Evolutionary conservation across 352 stramenopile species (phyloP).

Genomic region (Plasmopara viticola): DNA sequence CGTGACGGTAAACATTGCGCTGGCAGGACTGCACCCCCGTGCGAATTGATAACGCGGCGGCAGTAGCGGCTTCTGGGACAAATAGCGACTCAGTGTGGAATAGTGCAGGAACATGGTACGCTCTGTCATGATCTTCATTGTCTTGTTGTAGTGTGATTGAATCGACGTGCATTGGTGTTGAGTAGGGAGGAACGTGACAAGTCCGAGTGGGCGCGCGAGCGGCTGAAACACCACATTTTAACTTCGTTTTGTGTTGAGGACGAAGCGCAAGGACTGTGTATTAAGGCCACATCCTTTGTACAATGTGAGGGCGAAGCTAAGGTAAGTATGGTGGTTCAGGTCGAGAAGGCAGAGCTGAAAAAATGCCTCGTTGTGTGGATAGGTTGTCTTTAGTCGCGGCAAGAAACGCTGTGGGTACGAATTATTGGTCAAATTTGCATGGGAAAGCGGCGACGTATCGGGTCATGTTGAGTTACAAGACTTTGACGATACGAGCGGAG

Average conservation of each 20-base stretch:
- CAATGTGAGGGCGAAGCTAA: conserved; percentile 76
- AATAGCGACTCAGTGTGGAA: conserved; percentile 57
- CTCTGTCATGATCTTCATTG: not conserved
- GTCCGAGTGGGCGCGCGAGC: conserved; percentile 69
- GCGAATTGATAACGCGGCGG: conserved; percentile 43
- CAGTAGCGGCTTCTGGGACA: conserved; percentile 9
- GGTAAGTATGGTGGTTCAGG: conserved; percentile 22
- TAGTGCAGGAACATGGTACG: conserved; percentile 68
- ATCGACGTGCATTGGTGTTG: conserved; percentile 1
- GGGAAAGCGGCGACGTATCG: conserved; percentile 39
- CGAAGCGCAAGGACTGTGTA: conserved; percentile 32
- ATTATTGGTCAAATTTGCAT: conserved; percentile 78
- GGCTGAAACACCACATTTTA: conserved; percentile 65
- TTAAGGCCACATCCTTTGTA: conserved; percentile 61
- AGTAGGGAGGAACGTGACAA: conserved; percentile 77
- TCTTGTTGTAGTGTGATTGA: not conserved
- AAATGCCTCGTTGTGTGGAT: not conserved
- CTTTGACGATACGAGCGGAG: conserved; percentile 79
- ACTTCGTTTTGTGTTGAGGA: conserved; percentile 53
- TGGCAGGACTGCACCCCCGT: conserved; percentile 72
- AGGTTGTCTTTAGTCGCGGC: conserved; percentile 74
- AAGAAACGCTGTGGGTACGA: conserved; percentile 85
- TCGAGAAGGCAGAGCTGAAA: not conserved
- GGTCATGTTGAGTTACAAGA: conserved; percentile 76
- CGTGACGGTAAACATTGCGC: not conserved